Base-by-base conservation (phyloP, 345 rosid species). In the Luvunga scandens region DNA sequence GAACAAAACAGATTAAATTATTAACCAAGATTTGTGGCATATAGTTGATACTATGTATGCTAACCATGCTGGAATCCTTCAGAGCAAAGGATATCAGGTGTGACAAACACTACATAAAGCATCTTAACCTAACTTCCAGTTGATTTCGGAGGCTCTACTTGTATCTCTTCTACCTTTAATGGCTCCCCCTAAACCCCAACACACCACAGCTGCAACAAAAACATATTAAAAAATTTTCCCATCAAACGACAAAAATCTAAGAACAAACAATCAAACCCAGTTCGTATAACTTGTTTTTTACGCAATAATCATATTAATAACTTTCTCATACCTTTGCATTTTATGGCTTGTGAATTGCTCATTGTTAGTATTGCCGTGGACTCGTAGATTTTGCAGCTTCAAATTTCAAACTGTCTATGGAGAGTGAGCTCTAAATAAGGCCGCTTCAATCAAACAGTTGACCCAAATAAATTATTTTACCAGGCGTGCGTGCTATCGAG, bases 31-130 rank as follows among this genome's bases (percentile, higher is more conserved):
- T 45, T 45, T 13, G 5, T 13, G 18, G 19, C 16, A 33, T 1
- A 1, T 9, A n/a, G 9, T 9, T 4, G 68, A 24, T 24, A 53
- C 18, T 5, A 10, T 13, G 2, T 21, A 36, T 3, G 80, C 78
- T 70, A 73, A 82, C 92, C 76, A 30, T 2, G n/a, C 24, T 88
- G 92, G 64, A 61, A 76, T 33, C 90, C 88, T 10, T n/a, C 9
- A 53, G 78, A 53, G 10, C 45, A 24, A 4, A 72, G 24, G 22
- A 91, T 25, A 57, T 93, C 92, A 28, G n/a, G 94, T 80, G 83
- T 89, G 93, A 71, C 97, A 93, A 64, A 89, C 67, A 69, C 91
- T 89, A 94, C 92, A 81, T 80, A 89, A 22, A 91, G 80, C 84
- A 90, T 78, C 82, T 86, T 88, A 48, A 93, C 76, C 95, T 80